Evolutionary conservation across 2,329 filamentous ascomycete genomes (phyloP).

Genomic region (Fusarium sp.): DNA sequence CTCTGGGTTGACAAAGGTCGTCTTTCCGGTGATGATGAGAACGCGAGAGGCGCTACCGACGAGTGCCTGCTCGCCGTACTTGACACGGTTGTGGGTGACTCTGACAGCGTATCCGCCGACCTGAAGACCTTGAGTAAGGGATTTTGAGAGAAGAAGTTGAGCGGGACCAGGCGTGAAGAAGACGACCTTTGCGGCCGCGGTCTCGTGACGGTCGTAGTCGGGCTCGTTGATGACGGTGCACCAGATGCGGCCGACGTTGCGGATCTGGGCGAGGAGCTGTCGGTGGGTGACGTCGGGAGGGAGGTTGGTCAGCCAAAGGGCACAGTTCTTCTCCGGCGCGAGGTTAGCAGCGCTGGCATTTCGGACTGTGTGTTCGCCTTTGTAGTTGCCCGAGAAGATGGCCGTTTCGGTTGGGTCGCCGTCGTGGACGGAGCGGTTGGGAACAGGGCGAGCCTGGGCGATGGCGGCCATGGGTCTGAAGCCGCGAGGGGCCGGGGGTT

Average conservation of each 20-base stretch:
- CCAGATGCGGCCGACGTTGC: constrained; percentile 65
- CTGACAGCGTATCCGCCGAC: constrained; percentile 56
- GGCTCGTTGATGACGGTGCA: constrained; percentile 67
- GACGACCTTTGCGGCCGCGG: constrained; percentile 64
- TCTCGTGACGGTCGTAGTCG: constrained; percentile 53
- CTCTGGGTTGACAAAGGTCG: constrained; percentile 59
- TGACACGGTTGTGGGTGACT: constrained; percentile 66
- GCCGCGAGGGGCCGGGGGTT: constrained; percentile 14
- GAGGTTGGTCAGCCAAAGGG: constrained; percentile 68
- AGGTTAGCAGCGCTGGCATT: constrained; percentile 56
- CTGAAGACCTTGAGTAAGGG: constrained; percentile 51
- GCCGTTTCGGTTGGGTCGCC: background rate
- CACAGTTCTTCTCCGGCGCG: constrained; percentile 60
- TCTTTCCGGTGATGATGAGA: constrained; percentile 64
- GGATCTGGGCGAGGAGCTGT: constrained; percentile 62
- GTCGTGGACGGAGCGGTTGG: background rate
- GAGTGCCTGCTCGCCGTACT: constrained; percentile 53
- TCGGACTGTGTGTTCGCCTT: constrained; percentile 54
- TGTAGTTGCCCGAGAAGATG: constrained; percentile 54
- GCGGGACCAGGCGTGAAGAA: constrained; percentile 63
- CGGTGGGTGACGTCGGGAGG: constrained; percentile 59
- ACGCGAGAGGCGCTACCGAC: constrained; percentile 60
- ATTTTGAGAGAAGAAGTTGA: constrained; percentile 49
- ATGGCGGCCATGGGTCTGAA: constrained; percentile 48
- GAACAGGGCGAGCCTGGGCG: background rate